These are phyloP conservation scores for Quercus wislizeni DNA, from an alignment of 306 rosid species.

Conservation along the genomic window DNA sequence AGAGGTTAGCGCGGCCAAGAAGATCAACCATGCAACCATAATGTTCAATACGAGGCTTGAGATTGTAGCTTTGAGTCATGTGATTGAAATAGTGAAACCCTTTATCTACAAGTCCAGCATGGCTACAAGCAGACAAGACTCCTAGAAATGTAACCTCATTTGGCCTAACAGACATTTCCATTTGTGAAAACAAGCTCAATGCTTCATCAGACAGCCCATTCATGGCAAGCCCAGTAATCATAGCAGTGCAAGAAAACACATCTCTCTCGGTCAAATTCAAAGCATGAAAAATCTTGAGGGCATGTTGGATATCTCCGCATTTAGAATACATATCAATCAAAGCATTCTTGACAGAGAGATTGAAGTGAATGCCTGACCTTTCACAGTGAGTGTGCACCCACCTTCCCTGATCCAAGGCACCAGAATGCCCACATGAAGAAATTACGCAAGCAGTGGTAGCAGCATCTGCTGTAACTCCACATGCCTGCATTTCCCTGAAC, in stretches of 20 bases:
- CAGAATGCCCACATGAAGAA: constrained; percentile 17
- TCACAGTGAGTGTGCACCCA: constrained; percentile 18
- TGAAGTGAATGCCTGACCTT: background rate
- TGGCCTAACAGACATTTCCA: constrained; percentile 7
- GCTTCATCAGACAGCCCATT: constrained; percentile 10
- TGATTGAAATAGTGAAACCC: background rate
- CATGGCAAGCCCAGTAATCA: constrained; percentile 24
- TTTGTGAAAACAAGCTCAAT: constrained; percentile 12
- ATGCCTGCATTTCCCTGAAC: constrained; percentile 15
- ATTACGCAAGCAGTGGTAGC: constrained; percentile 6
- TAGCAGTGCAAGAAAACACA: constrained; percentile 21
- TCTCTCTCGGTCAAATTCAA: background rate
- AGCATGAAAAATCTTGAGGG: constrained; percentile 11
- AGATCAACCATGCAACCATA: constrained; percentile 26
- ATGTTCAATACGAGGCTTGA: constrained; percentile 20
- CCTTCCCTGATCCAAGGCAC: constrained; percentile 19
- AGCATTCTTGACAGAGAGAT: constrained; percentile 15
- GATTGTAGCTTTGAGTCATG: constrained; percentile 4
- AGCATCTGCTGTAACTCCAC: constrained; percentile 10
- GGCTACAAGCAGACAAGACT: constrained; percentile 20
- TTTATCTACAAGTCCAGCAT: constrained; percentile 8
- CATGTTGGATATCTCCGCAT: constrained; percentile 17
- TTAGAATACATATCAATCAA: constrained; percentile 22
- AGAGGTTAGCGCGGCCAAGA: constrained; percentile 25
- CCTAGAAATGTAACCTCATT: constrained; percentile 19